Evolutionary conservation across 306 rosid genomes (phyloP).

Genomic region (Casuarina equisetifolia): DNA sequence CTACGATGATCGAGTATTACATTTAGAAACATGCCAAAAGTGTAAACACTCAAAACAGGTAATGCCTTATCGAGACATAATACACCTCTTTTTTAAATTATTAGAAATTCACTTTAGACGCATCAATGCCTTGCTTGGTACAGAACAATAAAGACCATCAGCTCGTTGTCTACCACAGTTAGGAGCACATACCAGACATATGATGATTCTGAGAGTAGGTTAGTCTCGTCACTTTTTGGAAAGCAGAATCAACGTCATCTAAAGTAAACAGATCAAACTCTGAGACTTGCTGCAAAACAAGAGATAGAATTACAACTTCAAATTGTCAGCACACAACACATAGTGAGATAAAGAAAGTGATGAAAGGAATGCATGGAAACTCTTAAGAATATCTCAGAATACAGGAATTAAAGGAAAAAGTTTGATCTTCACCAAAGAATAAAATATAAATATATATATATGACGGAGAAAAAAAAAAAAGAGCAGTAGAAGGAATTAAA

Average conservation of each 20-base stretch:
- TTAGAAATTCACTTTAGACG: not conserved
- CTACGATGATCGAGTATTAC: not conserved
- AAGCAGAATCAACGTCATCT: slow-evolving; percentile 92
- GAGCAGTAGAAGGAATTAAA: not conserved
- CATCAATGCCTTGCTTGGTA: not conserved
- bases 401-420: not conserved
- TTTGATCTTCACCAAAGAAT: not conserved
- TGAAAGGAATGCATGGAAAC: not conserved
- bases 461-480: not conserved
- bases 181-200: slow-evolving; percentile 55
- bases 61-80: not conserved
- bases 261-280: slow-evolving; percentile 85
- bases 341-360: not conserved
- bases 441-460: not conserved
- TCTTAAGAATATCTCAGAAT: not conserved
- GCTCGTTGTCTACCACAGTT: not conserved
- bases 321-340: slow-evolving; percentile 17
- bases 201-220: slow-evolving; percentile 97
- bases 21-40: not conserved
- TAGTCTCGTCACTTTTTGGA: slow-evolving; percentile 76
- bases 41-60: not conserved
- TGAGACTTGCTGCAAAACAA: slow-evolving; percentile 84
- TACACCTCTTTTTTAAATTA: not conserved
- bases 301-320: slow-evolving; percentile 13
- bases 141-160: not conserved